Conservation (phyloP, 495 filamentous ascomycete genomes). For the Penicillium malachiteum region DNA sequence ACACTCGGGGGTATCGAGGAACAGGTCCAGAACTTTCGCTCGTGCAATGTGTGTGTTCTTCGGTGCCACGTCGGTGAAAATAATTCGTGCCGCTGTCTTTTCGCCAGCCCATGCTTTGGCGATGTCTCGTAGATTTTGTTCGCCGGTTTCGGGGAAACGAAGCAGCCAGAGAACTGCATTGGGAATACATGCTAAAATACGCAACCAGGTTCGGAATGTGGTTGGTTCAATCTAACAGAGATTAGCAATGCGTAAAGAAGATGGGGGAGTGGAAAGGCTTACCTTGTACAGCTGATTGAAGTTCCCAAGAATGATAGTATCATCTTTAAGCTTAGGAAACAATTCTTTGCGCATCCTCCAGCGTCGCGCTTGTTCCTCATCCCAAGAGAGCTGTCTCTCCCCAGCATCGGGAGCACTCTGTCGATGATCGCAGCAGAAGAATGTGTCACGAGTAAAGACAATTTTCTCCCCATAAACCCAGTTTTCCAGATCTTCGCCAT, state of each 20-base stretch:
- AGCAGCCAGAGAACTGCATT: conserved; percentile 95
- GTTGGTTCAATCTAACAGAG: conserved; percentile 84
- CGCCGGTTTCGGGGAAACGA: conserved; percentile 92
- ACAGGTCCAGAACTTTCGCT: conserved; percentile 87
- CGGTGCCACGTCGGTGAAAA: conserved; percentile 95
- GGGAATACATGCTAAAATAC: conserved; percentile 81
- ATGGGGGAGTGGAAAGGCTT: conserved; percentile 27
- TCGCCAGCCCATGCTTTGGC: conserved; percentile 81
- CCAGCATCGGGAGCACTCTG: conserved; percentile 82
- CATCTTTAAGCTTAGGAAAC: conserved; percentile 80
- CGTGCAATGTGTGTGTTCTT: conserved; percentile 94
- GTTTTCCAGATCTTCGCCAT: conserved; percentile 58
- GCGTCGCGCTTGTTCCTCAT: conserved; percentile 75
- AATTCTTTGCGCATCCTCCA: conserved; percentile 96
- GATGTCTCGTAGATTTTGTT: conserved; percentile 76
- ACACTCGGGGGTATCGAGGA: conserved; percentile 96
- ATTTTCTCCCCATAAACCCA: conserved; percentile 99
- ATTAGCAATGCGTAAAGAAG: conserved; percentile 4
- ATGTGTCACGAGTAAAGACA: conserved; percentile 90
- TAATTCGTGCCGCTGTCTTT: conserved; percentile 84
- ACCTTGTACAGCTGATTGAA: conserved; percentile 99
- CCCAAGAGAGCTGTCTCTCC: conserved; percentile 69
- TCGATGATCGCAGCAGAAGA: conserved; percentile 97
- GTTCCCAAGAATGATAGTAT: conserved; percentile 91
- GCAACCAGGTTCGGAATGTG: conserved; percentile 94